These are phyloP conservation scores for Venturia asperata DNA, from an alignment of 2,329 filamentous ascomycete genomes.

Conservation along the genomic window DNA sequence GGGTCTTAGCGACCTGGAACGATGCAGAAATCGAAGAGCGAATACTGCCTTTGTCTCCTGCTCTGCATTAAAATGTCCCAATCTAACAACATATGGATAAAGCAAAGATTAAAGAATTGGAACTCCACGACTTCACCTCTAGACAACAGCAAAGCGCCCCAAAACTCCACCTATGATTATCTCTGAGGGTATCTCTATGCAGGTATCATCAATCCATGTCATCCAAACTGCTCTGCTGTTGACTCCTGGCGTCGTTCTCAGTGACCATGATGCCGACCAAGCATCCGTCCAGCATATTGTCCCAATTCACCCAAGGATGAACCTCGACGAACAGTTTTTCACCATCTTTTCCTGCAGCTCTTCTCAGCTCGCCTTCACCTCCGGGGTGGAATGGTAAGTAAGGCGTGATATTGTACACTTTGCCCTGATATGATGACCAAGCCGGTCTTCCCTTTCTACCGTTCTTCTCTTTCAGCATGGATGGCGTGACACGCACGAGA, in stretches of 20 bases:
- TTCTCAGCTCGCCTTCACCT: slow-evolving; percentile 71
- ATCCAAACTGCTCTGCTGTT: slow-evolving; percentile 14
- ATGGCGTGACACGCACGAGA: slow-evolving; percentile 68
- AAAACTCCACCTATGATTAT: not conserved
- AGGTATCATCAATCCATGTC: slow-evolving; percentile 19
- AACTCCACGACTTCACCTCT: not conserved
- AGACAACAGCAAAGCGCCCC: not conserved
- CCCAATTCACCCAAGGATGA: slow-evolving; percentile 64
- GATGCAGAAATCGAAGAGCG: too few relatives aligned
- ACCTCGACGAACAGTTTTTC: slow-evolving; percentile 56
- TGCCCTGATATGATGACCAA: slow-evolving; percentile 83
- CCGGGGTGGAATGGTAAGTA: slow-evolving; percentile 90
- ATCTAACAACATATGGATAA: too few relatives aligned
- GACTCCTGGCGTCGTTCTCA: slow-evolving; percentile 15
- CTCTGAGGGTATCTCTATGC: slow-evolving; percentile 14
- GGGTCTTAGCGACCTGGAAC: too few relatives aligned
- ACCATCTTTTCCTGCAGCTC: slow-evolving; percentile 66
- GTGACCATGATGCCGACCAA: slow-evolving; percentile 43
- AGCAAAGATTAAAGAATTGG: not conserved
- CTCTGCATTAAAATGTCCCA: too few relatives aligned
- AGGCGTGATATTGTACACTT: slow-evolving; percentile 89
- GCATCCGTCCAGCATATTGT: slow-evolving; percentile 56
- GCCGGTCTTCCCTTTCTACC: slow-evolving; percentile 79
- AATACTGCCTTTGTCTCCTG: too few relatives aligned
- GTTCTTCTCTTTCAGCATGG: slow-evolving; percentile 68